Evolutionary conservation across 2,329 filamentous ascomycete species (phyloP).

Genomic region (Capronia epimyces): DNA sequence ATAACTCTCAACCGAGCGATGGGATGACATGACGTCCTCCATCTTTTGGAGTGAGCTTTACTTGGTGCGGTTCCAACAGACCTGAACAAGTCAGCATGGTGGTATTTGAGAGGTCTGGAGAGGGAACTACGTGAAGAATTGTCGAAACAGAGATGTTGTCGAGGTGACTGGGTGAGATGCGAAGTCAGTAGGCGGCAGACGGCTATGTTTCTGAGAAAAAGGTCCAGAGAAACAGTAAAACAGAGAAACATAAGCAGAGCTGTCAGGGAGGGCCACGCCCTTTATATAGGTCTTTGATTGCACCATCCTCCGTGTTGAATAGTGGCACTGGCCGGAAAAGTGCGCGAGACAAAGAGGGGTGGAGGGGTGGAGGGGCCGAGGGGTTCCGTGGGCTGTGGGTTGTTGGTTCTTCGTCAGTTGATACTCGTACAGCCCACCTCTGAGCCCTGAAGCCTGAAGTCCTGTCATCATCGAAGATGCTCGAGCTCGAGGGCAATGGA

Average conservation of each 20-base stretch:
- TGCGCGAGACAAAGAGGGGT: too few relatives aligned
- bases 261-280: not conserved
- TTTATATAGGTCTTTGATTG: not conserved
- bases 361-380: not conserved
- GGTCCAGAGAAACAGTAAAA: not conserved
- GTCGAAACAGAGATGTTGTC: not conserved
- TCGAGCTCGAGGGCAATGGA: too few relatives aligned
- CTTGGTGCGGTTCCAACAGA: conserved; percentile 1
- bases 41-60: conserved; percentile 25
- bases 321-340: too few relatives aligned
- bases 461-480: too few relatives aligned
- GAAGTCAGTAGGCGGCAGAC: not conserved
- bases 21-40: conserved; percentile 21
- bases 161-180: not conserved
- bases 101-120: not conserved
- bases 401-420: not conserved
- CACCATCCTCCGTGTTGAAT: too few relatives aligned
- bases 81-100: not conserved
- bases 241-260: too few relatives aligned
- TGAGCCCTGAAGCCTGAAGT: too few relatives aligned
- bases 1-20: conserved; percentile 23
- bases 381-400: not conserved
- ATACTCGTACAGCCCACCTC: not conserved
- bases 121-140: not conserved
- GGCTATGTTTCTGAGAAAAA: not conserved